Base-by-base conservation (phyloP, 2,329 filamentous ascomycete species). In the Pezicula rhizophila region DNA sequence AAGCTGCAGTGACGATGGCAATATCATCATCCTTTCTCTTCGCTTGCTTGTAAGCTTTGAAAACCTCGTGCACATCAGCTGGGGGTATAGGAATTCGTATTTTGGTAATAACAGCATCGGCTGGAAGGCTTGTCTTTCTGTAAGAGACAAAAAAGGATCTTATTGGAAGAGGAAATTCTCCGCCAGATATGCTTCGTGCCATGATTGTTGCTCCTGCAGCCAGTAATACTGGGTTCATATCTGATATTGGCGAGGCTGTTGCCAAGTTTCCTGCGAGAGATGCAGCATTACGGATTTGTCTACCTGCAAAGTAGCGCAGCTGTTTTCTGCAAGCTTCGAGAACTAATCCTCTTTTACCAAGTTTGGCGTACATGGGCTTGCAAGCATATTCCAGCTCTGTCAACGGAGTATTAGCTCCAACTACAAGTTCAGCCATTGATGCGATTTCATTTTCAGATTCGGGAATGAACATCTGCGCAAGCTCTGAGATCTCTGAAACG, bases 1-100 rank as follows among this genome's bases (percentile, higher is more conserved):
- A 70, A 1, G 90, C 89, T 25, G 87, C 82, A 28, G 93, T 97
- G 18, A 96, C 92, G 58, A 97, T 97, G 3, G 92, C 92, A 62
- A 97, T 97, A 63, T 97, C 92, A 60, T 97, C 92, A 58, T 97
- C 92, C 64, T 96, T 96, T 57, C 92, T 75, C 72, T 97, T 97
- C 0, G 92, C 83, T 66, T 96, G 92, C 68, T 97, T 97, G 69
- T 96, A 97, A 1, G 91, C 84, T 42, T 87, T 81, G 64, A 95
- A 85, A 62, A 85, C 87, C 63, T 96, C 92, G 4, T 85, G 83
- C 59, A 82, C 84, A 43, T 82, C 76, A 2, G 43, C n/a, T 18
- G 76, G 74, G 0, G 87, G 85, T 3, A 87, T 70, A 0, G 92
- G 92, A 35, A 97, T 87, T 11, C 84, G 80, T 52, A 97, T 84